Evolutionary conservation across 371 early-diverging fungal species (phyloP).

Genomic region (Coemansia sp.): DNA sequence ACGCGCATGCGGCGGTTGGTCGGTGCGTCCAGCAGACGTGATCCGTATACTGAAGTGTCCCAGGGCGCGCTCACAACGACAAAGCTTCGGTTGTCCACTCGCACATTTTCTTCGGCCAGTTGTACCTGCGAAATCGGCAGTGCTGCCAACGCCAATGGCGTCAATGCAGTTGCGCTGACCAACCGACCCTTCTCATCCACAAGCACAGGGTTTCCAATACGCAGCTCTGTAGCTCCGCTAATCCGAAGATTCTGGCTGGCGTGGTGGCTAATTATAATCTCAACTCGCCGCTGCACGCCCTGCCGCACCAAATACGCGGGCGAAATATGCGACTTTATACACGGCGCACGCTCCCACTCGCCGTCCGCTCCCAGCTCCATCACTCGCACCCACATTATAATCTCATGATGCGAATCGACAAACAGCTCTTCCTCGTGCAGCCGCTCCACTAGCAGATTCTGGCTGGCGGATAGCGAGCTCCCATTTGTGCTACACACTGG

Average conservation of each 20-base stretch:
- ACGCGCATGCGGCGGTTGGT: conserved; percentile 65
- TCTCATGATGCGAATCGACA: conserved; percentile 68
- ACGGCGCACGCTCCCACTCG: conserved; percentile 70
- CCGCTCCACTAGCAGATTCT: conserved; percentile 35
- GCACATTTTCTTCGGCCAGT: conserved; percentile 36
- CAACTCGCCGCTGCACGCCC: conserved; percentile 80
- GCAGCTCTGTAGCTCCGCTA: conserved; percentile 57
- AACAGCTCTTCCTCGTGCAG: conserved; percentile 63
- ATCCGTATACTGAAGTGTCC: conserved; percentile 84
- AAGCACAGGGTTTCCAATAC: conserved; percentile 66
- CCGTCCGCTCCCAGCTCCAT: conserved; percentile 71
- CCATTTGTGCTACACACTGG: neutral
- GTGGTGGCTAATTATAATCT: conserved; percentile 71
- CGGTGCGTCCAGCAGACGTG: conserved; percentile 67
- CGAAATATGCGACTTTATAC: conserved; percentile 56
- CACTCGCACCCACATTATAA: conserved; percentile 67
- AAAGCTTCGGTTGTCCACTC: conserved; percentile 65
- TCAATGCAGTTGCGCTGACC: neutral
- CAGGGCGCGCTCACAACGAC: conserved; percentile 67
- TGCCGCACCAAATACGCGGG: conserved; percentile 76
- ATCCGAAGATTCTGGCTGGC: conserved; percentile 73
- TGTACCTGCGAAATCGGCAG: conserved; percentile 13
- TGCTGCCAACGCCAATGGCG: neutral
- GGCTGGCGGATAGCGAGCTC: conserved; percentile 30
- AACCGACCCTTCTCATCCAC: conserved; percentile 67